phyloP scores from a whole-genome alignment of 345 rosid genomes.

The Barbarea vulgaris region DNA sequence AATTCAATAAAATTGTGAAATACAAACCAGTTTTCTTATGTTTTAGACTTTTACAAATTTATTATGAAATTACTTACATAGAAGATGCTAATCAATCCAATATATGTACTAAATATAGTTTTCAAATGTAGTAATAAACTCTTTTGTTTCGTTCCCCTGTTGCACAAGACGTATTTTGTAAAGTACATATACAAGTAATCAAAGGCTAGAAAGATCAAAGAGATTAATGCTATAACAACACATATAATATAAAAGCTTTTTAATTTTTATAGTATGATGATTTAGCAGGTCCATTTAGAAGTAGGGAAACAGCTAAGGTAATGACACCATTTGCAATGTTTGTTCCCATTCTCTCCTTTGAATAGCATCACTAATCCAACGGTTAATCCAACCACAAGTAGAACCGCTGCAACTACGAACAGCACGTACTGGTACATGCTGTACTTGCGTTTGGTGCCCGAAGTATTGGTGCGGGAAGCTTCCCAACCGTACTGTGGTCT shows the following conservation, averaged over 20 bases:
- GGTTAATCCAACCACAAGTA: slow-evolving; percentile 69
- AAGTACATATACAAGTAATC: slow-evolving; percentile 27
- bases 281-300: slow-evolving; percentile 72
- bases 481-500: slow-evolving; percentile 87
- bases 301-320: slow-evolving; percentile 88
- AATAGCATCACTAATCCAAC: slow-evolving; percentile 81
- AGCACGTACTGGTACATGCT: slow-evolving; percentile 75
- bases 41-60: not conserved
- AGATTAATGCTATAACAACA: slow-evolving; percentile 31
- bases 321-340: slow-evolving; percentile 99
- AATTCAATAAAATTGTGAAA: not conserved
- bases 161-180: slow-evolving; percentile 20
- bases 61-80: not conserved
- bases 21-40: not conserved
- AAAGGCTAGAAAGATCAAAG: slow-evolving; percentile 31
- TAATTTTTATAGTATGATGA: not conserved
- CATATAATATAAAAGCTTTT: slow-evolving; percentile 13
- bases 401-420: slow-evolving; percentile 45
- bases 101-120: not conserved
- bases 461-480: slow-evolving; percentile 46
- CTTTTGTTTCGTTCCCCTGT: slow-evolving; percentile 22
- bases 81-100: not conserved
- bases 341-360: slow-evolving; percentile 77
- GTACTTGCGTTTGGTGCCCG: slow-evolving; percentile 63
- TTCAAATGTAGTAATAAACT: slow-evolving; percentile 22